phyloP scores from a whole-genome alignment of 1,139 yeast species.

The Blastobotrys ciferrii region DNA sequence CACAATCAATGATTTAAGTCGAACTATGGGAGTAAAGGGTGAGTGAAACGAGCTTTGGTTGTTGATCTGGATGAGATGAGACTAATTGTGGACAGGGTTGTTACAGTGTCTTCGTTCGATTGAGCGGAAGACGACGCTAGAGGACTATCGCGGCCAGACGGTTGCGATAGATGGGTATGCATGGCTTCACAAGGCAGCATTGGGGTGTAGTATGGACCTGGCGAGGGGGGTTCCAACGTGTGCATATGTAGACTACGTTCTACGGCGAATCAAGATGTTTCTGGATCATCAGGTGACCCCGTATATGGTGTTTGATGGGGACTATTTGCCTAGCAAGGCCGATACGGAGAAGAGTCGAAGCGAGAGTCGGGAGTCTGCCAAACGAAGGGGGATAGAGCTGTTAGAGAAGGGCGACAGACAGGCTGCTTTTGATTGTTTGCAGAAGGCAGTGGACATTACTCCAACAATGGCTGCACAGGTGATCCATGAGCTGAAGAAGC shows the following conservation, averaged over 20 bases:
- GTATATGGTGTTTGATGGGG: constrained; percentile 93
- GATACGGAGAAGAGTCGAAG: constrained; percentile 67
- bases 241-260: constrained; percentile 41
- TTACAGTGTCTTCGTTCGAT: constrained; percentile 72
- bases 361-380: constrained; percentile 28
- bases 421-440: constrained; percentile 61
- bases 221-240: constrained; percentile 70
- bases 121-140: constrained; percentile 58
- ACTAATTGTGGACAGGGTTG: constrained; percentile 72
- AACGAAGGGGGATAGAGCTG: constrained; percentile 20
- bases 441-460: constrained; percentile 82
- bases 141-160: constrained; percentile 66
- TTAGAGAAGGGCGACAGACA: constrained; percentile 48
- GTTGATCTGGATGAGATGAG: background rate
- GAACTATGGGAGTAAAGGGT: constrained; percentile 27
- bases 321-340: constrained; percentile 73
- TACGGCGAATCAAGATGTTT: constrained; percentile 66
- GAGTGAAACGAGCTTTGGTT: background rate
- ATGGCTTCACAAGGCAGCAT: constrained; percentile 89
- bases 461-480: constrained; percentile 88
- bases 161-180: constrained; percentile 94
- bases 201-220: constrained; percentile 81
- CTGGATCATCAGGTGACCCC: constrained; percentile 69
- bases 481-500: constrained; percentile 63
- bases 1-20: too few relatives aligned